Percentiles rank a stretch among this genome's conserved stretches.
phyloP scores from a whole-genome alignment of 306 rosid species.

The Acacia confusa region DNA sequence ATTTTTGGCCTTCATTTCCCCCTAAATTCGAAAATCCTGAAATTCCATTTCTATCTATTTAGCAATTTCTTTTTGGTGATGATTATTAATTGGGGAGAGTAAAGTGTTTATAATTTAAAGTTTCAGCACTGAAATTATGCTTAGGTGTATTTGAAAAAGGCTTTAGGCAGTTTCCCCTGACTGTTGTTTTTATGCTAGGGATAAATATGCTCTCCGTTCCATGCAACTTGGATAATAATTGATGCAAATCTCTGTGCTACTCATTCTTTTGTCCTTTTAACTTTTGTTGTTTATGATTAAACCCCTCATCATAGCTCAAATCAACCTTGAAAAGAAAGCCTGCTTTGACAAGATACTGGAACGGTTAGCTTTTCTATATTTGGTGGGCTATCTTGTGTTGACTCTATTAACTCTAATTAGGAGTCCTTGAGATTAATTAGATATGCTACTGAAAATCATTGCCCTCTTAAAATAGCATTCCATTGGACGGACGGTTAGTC shows the following conservation, averaged over 20 bases:
- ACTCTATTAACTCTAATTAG: background rate
- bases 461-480: background rate
- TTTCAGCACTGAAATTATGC: background rate
- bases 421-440: background rate
- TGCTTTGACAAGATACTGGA: background rate
- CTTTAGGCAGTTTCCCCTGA: background rate
- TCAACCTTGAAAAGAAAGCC: background rate
- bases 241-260: background rate
- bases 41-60: background rate
- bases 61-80: background rate
- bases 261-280: background rate
- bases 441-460: background rate
- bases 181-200: background rate
- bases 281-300: constrained; percentile 18
- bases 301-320: background rate
- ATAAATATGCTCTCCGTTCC: background rate
- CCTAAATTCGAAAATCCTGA: background rate
- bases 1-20: background rate
- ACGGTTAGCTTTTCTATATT: background rate
- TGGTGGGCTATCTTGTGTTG: background rate
- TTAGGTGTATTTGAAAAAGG: background rate
- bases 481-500: background rate
- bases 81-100: background rate
- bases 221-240: background rate
- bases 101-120: background rate